Evolutionary conservation across 1,284 basidiomycete genomes (phyloP), one percentile per base, ranked within the genome.

Genomic region (Trichosporon inkin): DNA sequence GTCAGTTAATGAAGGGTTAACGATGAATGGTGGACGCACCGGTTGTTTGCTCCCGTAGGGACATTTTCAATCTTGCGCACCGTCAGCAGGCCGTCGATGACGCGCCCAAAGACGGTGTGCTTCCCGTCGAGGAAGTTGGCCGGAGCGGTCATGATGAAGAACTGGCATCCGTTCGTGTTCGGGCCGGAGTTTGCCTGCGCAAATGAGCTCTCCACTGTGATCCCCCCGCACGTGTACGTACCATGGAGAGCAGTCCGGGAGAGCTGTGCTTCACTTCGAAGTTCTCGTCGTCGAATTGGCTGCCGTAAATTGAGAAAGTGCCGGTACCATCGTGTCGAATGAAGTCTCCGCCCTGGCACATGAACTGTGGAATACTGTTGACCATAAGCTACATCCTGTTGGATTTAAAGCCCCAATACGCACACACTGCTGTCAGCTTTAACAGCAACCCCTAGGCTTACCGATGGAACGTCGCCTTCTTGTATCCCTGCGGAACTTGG

Each of bases 91-190:
- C 90, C 90, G 60, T 92, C 90, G 63, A 89, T 84, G 35, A 96
- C 90, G 66, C 86, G 87, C 11, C 93, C 93, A 71, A 97, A 97
- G 1, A 96, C 92, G 63, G 90, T 88, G 75, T 97, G 93, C 74
- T 96, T 97, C 56, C 88, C 89, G 72, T 97, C 92, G 40, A 97
- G 82, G 76, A 98, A 99, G 67, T 92, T 89, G 64, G 92, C 94
- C 61, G 90, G 88, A 14, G 88, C 91, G 0, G 90, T 92, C 0
- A 95, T 99, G 71, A 99, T 88, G 82, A 99, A 99, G 82, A 99
- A 99, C 86, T 96, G 69, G 16, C 90, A 95, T 2, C 93, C 93
- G 70, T 97, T 96, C 5, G 92, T 94, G 71, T 90, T 88, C 0
- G 88, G 84, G 3, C 92, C 92, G 0, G 92, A 94, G 77, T 96